Evolutionary conservation across 192 early-diverging fungal species (phyloP).

Genomic region (Irineochytrium annulatum): DNA sequence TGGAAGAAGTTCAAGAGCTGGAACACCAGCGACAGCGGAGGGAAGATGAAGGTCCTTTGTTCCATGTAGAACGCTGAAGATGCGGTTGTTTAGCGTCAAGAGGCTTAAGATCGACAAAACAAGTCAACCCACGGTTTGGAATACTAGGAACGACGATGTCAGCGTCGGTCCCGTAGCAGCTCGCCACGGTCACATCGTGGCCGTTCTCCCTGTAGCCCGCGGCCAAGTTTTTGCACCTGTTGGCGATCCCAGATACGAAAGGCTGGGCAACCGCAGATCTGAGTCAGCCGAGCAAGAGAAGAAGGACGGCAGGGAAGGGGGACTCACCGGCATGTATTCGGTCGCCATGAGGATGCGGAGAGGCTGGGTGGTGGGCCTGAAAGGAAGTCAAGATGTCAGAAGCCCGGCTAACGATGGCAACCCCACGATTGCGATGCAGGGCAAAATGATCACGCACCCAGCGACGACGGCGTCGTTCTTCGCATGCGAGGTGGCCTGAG

Average conservation of each 20-base stretch:
- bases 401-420: too few relatives aligned
- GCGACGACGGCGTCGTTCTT: too few relatives aligned
- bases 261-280: too few relatives aligned
- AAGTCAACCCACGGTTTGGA: too few relatives aligned
- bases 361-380: constrained; percentile 18
- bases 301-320: too few relatives aligned
- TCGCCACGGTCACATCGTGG: constrained; percentile 45
- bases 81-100: constrained; percentile 3
- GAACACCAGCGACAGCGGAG: constrained; percentile 34
- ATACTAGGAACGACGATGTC: constrained; percentile 30
- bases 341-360: constrained; percentile 47
- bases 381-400: too few relatives aligned
- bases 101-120: too few relatives aligned
- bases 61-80: not conserved
- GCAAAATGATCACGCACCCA: too few relatives aligned
- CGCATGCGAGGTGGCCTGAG: too few relatives aligned
- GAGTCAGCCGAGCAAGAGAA: too few relatives aligned
- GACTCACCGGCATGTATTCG: constrained; percentile 51
- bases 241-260: constrained; percentile 49
- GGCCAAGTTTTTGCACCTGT: constrained; percentile 46
- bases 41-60: constrained; percentile 43
- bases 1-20: constrained; percentile 34
- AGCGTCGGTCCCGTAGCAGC: constrained; percentile 33
- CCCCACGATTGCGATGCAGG: too few relatives aligned
- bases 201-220: constrained; percentile 41